Base-by-base conservation (phyloP, 805 yeast genomes). In the Ogataea methylovora region DNA sequence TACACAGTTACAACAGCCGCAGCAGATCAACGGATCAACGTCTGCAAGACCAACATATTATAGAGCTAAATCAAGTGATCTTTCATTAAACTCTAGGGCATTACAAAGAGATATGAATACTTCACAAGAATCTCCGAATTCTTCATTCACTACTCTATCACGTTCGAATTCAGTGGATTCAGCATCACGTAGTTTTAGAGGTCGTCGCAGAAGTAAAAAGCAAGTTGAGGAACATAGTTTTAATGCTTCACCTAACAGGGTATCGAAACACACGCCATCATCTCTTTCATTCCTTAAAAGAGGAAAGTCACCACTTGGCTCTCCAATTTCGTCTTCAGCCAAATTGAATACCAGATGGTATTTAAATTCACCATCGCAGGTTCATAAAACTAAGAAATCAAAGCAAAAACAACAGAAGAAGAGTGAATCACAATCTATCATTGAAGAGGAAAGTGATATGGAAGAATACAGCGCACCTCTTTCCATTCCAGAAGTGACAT, bases 111-210 rank as follows among this genome's bases (percentile, higher is more conserved):
- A 4, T 8, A 25, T 16, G 6, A 23, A 30, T 5, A 34, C 43
- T 2, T 48, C 48, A 17, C 56, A 47, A 25, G 56, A 50, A 2
- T 59, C 65, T 2, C 60, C 65, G 2, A 51, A 47, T 24, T 59
- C 63, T 1, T 58, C 63, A 3, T 42, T 47, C 26, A 49, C 54
- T 6, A 51, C 52, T 3, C 36, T 58, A n/a, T 58, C 65, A 12
- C 40, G 65, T 27, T 45, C 59, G 6, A 53, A 51, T 26, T 59
- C 65, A 1, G 19, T 57, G n/a, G 65, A 60, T n/a, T 58, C 63
- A 2, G 40, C 52, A 7, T 45, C 59, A 2, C 41, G 48, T 12
- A 51, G 54, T 8, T 32, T 37, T 8, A 41, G 56, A 27, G 58
- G 58, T 9, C 42, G 54, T 15, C 35, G 41, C n/a, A n/a, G n/a